Evolutionary conservation across 495 filamentous ascomycete species (phyloP), one percentile per base, ranked within the genome.

Genomic region (Trichoderma reesei): DNA sequence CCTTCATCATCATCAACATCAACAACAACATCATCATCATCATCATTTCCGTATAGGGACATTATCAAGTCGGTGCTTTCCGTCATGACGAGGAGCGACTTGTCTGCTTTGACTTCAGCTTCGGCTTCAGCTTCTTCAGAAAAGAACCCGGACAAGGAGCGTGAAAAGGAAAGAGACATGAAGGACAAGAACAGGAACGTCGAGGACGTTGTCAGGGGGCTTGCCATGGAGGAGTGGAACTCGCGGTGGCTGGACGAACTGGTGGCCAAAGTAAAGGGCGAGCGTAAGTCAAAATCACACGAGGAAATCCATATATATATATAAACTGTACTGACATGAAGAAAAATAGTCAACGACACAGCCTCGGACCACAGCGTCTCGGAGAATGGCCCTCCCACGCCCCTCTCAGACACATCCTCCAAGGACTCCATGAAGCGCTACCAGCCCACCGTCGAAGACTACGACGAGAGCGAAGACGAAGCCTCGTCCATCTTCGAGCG

Each of bases 191-290:
- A n/a, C n/a, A n/a, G n/a, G 51, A 9, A 56, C 6, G 51, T 56
- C 20, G 51, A 56, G n/a, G 51, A 56, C 34, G 51, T 56, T 26
- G 51, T 56, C 20, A 31, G 51, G 51, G 51, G 51, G 7, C 51
- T 56, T 31, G 51, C 51, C 20, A 56, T 56, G 51, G 51, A 56
- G 51, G 51, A 56, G 51, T 56, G 51, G 51, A 56, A 56, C 20
- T 13, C 51, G 3, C 51, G 51, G 51, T 56, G 51, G 51, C 51
- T 56, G 26, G 51, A 56, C 8, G 51, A 56, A 26, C 20, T 56
- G 2, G 51, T 56, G 18, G 51, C 51, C 26, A 56, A 56, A 10
- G 51, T 56, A 7, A 56, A 56, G n/a, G 51, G 51, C 16, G 51
- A 56, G 51, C 51, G 51, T 56, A 31, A 56, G 51, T 56, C 13